Percentiles rank a stretch among this genome's conserved stretches.
phyloP scores from a whole-genome alignment of 305 asterid genomes.

The Plantago coronopus region DNA sequence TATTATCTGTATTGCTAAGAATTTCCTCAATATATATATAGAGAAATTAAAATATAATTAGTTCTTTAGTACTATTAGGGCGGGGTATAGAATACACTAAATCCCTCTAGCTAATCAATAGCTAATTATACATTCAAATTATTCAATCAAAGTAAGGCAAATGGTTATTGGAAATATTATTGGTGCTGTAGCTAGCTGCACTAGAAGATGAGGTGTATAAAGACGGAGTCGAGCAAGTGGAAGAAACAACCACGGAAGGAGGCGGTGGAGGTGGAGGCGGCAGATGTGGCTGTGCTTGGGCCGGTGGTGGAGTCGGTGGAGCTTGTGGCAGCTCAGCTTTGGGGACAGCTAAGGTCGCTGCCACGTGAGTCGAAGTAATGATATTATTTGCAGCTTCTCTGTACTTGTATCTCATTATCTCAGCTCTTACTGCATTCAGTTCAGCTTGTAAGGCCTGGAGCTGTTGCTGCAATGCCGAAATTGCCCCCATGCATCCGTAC shows the following conservation, averaged over 20 bases:
- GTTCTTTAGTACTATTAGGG: conserved; percentile 1
- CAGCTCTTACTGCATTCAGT: conserved; percentile 56
- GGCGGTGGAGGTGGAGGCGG: conserved; percentile 40
- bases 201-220: conserved; percentile 47
- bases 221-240: conserved; percentile 40
- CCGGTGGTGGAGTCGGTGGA: conserved; percentile 48
- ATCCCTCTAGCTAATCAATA: not conserved
- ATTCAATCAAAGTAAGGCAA: conserved; percentile 48
- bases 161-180: conserved; percentile 42
- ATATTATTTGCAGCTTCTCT: conserved; percentile 57
- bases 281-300: conserved; percentile 35
- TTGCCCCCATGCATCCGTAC: conserved; percentile 86
- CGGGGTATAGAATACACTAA: not conserved
- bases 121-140: not conserved
- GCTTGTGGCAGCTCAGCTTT: conserved; percentile 55
- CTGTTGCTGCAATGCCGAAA: conserved; percentile 67
- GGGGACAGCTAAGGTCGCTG: conserved; percentile 35
- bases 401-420: conserved; percentile 53
- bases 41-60: not conserved
- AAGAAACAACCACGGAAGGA: conserved; percentile 31
- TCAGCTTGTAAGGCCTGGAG: conserved; percentile 61
- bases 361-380: conserved; percentile 40
- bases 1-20: not conserved
- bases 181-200: conserved; percentile 36
- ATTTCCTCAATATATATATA: not conserved